Evolutionary conservation across 352 stramenopile species (phyloP).

Genomic region (Globisporangium acanthophoron): DNA sequence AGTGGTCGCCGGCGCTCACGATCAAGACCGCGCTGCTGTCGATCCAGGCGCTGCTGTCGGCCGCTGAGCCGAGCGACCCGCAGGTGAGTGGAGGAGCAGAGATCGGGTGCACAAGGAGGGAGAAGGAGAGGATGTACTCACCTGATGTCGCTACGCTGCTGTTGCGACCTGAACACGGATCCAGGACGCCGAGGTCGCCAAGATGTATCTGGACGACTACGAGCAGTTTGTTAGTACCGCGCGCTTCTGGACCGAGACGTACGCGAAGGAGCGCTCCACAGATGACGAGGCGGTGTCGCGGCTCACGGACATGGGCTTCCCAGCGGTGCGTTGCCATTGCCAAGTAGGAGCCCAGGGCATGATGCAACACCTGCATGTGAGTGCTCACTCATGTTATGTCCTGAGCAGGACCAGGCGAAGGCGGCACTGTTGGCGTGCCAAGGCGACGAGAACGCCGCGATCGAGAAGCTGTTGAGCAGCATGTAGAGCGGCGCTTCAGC

Average conservation of each 20-base stretch:
- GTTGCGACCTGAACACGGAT: not conserved
- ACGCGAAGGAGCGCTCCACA: constrained; percentile 77
- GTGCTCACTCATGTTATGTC: not conserved
- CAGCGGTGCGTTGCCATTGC: constrained; percentile 50
- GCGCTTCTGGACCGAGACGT: constrained; percentile 95
- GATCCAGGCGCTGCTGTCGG: constrained; percentile 94
- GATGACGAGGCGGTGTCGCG: constrained; percentile 58
- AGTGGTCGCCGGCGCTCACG: constrained; percentile 94
- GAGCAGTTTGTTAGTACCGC: constrained; percentile 92
- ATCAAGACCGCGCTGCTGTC: constrained; percentile 97
- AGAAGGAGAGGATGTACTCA: too few relatives aligned
- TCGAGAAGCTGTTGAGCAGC: constrained; percentile 72
- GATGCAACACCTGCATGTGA: not conserved
- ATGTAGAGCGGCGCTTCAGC: constrained; percentile 28
- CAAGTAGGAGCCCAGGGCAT: too few relatives aligned
- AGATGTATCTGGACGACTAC: constrained; percentile 94
- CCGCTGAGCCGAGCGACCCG: constrained; percentile 89
- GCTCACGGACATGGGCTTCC: constrained; percentile 86
- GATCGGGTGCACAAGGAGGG: too few relatives aligned
- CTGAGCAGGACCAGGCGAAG: constrained; percentile 54
- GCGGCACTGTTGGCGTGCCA: constrained; percentile 54
- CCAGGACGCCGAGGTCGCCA: constrained; percentile 91
- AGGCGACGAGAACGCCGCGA: constrained; percentile 86
- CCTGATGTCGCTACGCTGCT: too few relatives aligned
- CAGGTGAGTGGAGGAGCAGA: constrained; percentile 33